Evolutionary conservation across 352 stramenopile species (phyloP).

Genomic region (Phytophthora sojae): DNA sequence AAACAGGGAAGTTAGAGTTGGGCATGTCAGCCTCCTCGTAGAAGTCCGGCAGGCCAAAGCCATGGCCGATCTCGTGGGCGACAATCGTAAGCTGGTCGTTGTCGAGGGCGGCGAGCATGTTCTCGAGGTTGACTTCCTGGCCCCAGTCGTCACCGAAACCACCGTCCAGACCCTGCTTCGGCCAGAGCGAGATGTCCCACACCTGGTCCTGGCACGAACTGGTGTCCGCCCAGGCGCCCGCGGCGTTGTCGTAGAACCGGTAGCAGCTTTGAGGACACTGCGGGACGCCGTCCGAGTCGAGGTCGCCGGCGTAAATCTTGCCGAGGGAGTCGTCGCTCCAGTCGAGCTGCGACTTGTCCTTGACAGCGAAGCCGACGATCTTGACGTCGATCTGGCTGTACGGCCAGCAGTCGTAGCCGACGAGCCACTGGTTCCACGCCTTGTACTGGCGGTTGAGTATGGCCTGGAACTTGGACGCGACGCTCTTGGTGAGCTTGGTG

Average conservation of each 20-base stretch:
- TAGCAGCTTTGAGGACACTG: slow-evolving; percentile 40
- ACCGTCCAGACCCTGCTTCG: not conserved
- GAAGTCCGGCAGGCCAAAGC: not conserved
- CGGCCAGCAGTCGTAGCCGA: slow-evolving; percentile 22
- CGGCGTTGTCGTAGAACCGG: slow-evolving; percentile 26
- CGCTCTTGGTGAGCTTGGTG: slow-evolving; percentile 19
- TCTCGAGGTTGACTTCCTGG: not conserved
- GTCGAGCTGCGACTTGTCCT: not conserved
- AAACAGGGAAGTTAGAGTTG: slow-evolving; percentile 12
- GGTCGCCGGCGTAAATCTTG: slow-evolving; percentile 5
- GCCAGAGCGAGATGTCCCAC: slow-evolving; percentile 43
- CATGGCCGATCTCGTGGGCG: not conserved
- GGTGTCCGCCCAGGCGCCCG: slow-evolving; percentile 22
- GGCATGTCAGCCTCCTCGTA: not conserved
- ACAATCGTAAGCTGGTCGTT: not conserved
- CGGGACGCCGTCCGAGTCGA: slow-evolving; percentile 29
- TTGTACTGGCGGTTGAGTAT: not conserved
- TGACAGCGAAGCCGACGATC: not conserved
- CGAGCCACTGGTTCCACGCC: slow-evolving; percentile 48
- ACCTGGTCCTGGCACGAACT: slow-evolving; percentile 29
- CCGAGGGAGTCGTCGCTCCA: not conserved
- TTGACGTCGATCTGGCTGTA: not conserved
- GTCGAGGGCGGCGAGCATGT: not conserved
- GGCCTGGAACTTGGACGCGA: slow-evolving; percentile 37
- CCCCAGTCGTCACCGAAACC: not conserved